phyloP scores from a whole-genome alignment of 148 eudicot genomes.

The Camellia lanceoleosa region DNA sequence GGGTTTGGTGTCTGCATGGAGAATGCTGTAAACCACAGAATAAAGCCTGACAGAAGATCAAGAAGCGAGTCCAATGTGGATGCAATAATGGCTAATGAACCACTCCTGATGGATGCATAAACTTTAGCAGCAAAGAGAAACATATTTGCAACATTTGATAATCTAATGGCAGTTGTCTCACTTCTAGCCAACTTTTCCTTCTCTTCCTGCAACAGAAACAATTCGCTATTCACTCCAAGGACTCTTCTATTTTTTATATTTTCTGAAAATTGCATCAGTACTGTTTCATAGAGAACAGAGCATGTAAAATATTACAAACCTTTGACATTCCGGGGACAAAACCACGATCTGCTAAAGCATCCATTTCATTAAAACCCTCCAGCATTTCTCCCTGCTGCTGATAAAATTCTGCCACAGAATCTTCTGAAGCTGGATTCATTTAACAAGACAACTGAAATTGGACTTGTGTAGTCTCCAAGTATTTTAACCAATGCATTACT shows the following conservation, averaged over 20 bases:
- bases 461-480: not conserved
- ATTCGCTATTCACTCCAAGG: conserved; percentile 10
- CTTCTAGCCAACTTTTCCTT: conserved; percentile 63
- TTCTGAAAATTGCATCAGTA: not conserved
- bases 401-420: conserved; percentile 75
- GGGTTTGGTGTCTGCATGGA: conserved; percentile 83
- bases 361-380: conserved; percentile 89
- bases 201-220: conserved; percentile 55
- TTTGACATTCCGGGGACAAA: conserved; percentile 71
- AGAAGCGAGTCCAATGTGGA: conserved; percentile 86
- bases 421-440: conserved; percentile 60
- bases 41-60: conserved; percentile 79
- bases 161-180: conserved; percentile 73
- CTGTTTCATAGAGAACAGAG: not conserved
- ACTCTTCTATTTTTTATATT: not conserved
- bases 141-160: conserved; percentile 80
- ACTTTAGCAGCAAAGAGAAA: conserved; percentile 75
- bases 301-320: conserved; percentile 26
- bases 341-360: conserved; percentile 79
- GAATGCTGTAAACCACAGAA: conserved; percentile 85
- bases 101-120: conserved; percentile 69
- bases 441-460: not conserved
- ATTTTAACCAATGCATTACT: not conserved
- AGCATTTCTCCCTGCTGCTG: conserved; percentile 80
- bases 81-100: conserved; percentile 83